Percentiles rank a stretch among this genome's conserved stretches.
These are phyloP conservation scores for bread wheat (Triticum aestivum) DNA, from an alignment of 176 grass and related monocot genomes.

Conservation along the genomic window DNA sequence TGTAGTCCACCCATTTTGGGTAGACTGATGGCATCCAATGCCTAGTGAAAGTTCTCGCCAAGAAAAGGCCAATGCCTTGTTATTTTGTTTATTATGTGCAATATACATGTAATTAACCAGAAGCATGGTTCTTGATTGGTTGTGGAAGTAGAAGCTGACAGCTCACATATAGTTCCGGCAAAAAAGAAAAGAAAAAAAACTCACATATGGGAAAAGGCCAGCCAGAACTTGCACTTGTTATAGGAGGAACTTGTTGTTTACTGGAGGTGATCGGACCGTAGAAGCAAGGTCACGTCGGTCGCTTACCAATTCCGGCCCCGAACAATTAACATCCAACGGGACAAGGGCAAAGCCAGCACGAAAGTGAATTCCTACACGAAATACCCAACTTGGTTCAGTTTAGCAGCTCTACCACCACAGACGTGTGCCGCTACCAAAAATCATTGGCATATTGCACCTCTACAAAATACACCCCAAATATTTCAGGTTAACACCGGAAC, in stretches of 20 bases:
- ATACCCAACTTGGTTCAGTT: background rate
- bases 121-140: constrained; percentile 6
- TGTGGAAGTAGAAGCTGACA: background rate
- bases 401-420: background rate
- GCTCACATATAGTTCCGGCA: too few relatives aligned
- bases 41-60: too few relatives aligned
- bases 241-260: constrained; percentile 1
- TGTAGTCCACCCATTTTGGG: constrained; percentile 30
- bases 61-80: background rate
- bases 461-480: background rate
- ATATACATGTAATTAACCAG: background rate
- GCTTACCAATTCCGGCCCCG: constrained; percentile 3
- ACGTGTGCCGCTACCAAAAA: background rate
- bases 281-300: background rate
- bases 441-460: background rate
- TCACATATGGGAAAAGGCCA: background rate
- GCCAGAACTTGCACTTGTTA: background rate
- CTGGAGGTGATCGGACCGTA: background rate
- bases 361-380: background rate
- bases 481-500: background rate
- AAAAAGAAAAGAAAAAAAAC: too few relatives aligned
- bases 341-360: background rate
- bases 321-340: background rate
- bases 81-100: background rate
- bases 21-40: constrained; percentile 11